These are phyloP conservation scores for Papilionanthe hybrid DNA, from an alignment of 116 monocot species.

Conservation along the genomic window DNA sequence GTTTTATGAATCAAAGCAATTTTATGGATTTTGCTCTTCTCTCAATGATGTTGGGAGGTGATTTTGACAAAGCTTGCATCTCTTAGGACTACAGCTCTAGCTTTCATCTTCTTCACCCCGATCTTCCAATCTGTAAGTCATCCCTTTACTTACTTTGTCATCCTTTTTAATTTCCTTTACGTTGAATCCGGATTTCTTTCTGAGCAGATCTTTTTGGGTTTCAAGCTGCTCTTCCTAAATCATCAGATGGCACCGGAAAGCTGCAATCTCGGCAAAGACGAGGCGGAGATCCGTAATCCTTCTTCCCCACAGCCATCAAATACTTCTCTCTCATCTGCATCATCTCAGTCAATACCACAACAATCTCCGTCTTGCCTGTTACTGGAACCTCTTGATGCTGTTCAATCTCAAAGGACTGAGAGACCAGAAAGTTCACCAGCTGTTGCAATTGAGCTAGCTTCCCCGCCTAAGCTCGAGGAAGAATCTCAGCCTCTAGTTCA, in stretches of 20 bases:
- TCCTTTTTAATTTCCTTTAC: neutral
- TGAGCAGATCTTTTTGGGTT: neutral
- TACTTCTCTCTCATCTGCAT: neutral
- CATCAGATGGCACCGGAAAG: conserved; percentile 8
- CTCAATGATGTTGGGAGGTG: neutral
- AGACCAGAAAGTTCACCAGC: neutral
- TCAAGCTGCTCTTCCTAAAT: neutral
- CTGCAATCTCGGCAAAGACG: conserved; percentile 9
- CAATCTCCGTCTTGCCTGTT: neutral
- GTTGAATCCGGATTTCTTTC: neutral
- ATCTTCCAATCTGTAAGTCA: neutral
- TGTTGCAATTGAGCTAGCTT: neutral
- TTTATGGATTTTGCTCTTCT: neutral
- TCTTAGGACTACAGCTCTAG: no score
- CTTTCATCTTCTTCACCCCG: neutral
- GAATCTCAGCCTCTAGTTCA: neutral
- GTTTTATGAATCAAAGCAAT: neutral
- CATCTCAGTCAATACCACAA: neutral
- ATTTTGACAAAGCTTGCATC: neutral
- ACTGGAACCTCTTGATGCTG: neutral
- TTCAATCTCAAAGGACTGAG: neutral
- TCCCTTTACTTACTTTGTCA: neutral
- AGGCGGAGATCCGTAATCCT: conserved; percentile 3
- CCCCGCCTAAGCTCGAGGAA: neutral
- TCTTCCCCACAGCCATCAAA: neutral